A percentile compares a stretch with the other conserved stretches of the same genome.
These are phyloP conservation scores for Ceriops tagal DNA, from an alignment of 345 rosid species.

Conservation along the genomic window DNA sequence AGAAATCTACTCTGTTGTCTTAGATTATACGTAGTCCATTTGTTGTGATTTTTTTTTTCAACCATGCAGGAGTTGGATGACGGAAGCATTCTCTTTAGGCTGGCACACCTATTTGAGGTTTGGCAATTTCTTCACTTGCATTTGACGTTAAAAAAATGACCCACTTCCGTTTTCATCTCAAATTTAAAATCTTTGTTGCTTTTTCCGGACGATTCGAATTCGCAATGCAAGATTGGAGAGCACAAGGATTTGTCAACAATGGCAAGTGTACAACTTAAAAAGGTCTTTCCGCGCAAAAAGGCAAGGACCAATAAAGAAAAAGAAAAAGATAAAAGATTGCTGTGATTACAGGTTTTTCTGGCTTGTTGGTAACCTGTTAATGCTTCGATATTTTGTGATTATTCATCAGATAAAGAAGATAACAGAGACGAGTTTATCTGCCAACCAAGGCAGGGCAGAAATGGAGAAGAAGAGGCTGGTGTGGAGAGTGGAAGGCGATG, in stretches of 20 bases:
- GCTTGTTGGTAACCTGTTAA: neutral
- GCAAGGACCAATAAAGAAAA: constrained; percentile 27
- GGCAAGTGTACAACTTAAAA: constrained; percentile 68
- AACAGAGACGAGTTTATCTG: constrained; percentile 75
- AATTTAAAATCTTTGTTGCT: constrained; percentile 4
- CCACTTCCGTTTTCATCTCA: neutral
- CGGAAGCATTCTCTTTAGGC: constrained; percentile 66
- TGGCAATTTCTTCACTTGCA: constrained; percentile 12
- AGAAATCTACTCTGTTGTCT: neutral
- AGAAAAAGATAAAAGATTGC: neutral
- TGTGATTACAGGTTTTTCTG: neutral
- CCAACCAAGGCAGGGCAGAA: constrained; percentile 67
- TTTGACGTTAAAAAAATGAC: neutral
- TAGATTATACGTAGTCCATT: neutral
- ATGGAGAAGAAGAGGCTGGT: constrained; percentile 79
- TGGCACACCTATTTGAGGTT: constrained; percentile 92
- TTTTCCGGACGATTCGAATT: neutral
- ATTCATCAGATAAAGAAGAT: constrained; percentile 52
- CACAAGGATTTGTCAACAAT: constrained; percentile 64
- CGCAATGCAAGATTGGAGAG: constrained; percentile 55
- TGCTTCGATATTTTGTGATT: neutral
- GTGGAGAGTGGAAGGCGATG: constrained; percentile 67
- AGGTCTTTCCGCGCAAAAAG: constrained; percentile 60
- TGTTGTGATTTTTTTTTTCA: constrained; percentile 7
- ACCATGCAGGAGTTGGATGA: constrained; percentile 63